These are phyloP conservation scores for Plasmodium billcollinsi DNA, from an alignment of 169 alveolate genomes.

Conservation along the genomic window DNA sequence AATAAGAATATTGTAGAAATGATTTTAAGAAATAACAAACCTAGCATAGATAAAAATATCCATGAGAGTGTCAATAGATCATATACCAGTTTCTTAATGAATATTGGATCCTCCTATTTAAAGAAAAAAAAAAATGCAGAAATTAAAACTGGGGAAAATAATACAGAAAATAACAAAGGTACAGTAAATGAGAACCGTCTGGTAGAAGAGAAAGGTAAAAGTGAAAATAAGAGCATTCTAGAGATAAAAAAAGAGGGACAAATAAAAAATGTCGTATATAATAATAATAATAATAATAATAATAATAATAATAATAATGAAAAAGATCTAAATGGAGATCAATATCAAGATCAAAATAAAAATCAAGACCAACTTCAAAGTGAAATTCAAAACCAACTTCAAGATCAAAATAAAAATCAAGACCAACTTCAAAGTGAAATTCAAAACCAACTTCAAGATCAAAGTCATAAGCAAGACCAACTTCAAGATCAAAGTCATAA, in stretches of 20 bases:
- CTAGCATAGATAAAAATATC: conserved; percentile 9
- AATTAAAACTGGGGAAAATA: not conserved
- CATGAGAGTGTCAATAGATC: conserved; percentile 14
- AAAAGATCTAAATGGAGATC: not conserved
- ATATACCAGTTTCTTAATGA: conserved; percentile 46
- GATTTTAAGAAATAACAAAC: conserved; percentile 51
- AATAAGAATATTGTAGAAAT: conserved; percentile 41
- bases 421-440: no score
- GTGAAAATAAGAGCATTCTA: not conserved
- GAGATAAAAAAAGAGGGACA: not conserved
- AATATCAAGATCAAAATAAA: no score
- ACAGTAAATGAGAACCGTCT: not conserved
- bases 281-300: not conserved
- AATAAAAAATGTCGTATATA: not conserved
- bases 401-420: no score
- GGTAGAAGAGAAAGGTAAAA: conserved; percentile 3
- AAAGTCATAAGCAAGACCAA: no score
- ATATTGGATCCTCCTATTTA: conserved; percentile 38
- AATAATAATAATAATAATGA: not conserved
- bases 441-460: no score
- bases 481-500: no score
- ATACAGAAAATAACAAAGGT: not conserved
- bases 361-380: no score
- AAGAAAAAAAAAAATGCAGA: not conserved
- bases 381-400: no score